Evolutionary conservation across 2,329 filamentous ascomycete genomes (phyloP).

Genomic region (Talaromyces sp.): DNA sequence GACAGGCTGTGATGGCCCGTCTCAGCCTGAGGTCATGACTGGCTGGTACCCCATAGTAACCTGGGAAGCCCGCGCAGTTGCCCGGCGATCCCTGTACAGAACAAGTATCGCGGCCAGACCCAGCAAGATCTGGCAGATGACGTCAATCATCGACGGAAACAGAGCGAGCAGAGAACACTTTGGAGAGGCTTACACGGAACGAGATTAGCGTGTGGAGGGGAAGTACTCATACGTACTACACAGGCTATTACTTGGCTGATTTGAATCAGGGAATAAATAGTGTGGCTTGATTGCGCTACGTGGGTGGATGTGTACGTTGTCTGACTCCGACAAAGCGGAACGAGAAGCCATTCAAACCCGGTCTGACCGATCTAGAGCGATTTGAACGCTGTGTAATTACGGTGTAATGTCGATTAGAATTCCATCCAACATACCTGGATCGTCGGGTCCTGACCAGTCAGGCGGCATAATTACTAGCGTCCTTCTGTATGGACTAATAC

Average conservation of each 20-base stretch:
- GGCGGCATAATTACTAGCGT: neutral
- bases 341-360: neutral
- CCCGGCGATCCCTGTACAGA: neutral
- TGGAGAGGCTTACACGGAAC: neutral
- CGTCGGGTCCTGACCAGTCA: neutral
- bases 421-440: neutral
- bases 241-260: too few relatives aligned
- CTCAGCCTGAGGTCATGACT: conserved; percentile 14
- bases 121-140: neutral
- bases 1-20: conserved; percentile 2
- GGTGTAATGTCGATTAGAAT: neutral
- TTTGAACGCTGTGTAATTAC: neutral
- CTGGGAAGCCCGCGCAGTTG: neutral
- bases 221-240: neutral
- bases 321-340: neutral
- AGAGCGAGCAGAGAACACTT: neutral
- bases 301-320: neutral
- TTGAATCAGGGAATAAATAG: neutral
- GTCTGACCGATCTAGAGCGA: neutral
- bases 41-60: neutral
- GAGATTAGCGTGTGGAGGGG: neutral
- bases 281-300: neutral
- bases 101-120: neutral
- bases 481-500: neutral
- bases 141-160: conserved; percentile 13